These are phyloP conservation scores for Metschnikowia cerradonensis DNA, from an alignment of 805 yeast genomes.

Conservation along the genomic window DNA sequence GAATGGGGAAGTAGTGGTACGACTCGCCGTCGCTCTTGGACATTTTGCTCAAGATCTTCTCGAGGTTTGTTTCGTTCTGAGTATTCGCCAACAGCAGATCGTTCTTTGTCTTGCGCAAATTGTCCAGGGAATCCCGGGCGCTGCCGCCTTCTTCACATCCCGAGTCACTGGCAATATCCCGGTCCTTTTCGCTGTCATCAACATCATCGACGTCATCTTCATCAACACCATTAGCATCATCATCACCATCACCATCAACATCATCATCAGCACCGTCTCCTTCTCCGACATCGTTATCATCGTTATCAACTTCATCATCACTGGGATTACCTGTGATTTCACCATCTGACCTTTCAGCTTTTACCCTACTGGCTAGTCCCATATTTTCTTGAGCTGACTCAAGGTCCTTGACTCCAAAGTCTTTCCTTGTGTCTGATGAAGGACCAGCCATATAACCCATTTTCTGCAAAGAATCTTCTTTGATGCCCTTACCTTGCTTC, in stretches of 20 bases:
- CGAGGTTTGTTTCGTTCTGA: conserved; percentile 6
- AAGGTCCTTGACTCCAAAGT: too few species aligned
- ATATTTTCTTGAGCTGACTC: neutral
- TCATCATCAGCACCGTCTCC: neutral
- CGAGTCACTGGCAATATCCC: conserved; percentile 1
- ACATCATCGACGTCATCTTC: neutral
- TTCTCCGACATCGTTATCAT: neutral
- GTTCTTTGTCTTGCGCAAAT: neutral
- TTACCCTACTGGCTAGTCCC: neutral
- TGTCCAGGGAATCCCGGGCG: neutral
- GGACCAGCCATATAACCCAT: neutral
- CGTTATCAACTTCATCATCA: neutral
- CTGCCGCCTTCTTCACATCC: conserved; percentile 1
- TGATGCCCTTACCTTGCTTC: neutral
- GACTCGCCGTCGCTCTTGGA: conserved; percentile 6
- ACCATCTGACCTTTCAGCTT: neutral
- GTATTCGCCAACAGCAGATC: neutral
- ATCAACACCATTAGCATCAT: neutral
- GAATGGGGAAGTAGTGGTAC: conserved; percentile 50
- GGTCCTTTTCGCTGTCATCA: neutral
- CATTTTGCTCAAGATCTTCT: conserved; percentile 8
- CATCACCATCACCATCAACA: neutral
- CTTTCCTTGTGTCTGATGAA: neutral
- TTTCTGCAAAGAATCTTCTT: neutral
- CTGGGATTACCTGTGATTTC: neutral